phyloP scores from a whole-genome alignment of 352 stramenopile genomes.

The Pythium aphanidermatum region DNA sequence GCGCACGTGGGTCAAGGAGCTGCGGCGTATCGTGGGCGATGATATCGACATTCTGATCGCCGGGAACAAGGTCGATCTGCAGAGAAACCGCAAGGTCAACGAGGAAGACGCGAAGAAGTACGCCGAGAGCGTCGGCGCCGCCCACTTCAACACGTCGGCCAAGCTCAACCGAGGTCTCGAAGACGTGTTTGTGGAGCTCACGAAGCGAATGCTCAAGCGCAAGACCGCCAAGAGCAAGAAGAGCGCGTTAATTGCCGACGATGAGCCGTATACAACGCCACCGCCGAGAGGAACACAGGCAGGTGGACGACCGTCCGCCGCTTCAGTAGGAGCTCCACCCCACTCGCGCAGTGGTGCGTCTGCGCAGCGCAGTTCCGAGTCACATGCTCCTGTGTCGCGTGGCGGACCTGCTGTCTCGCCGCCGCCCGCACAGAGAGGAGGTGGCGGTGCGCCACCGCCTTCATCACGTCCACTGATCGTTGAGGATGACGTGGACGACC shows the following conservation, averaged over 20 bases:
- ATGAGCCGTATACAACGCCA: conserved; percentile 44
- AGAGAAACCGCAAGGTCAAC: conserved; percentile 83
- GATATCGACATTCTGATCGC: conserved; percentile 91
- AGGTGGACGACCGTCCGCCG: conserved; percentile 5
- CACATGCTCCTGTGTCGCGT: not conserved
- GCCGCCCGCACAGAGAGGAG: not conserved
- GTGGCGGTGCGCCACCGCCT: not conserved
- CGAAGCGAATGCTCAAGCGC: conserved; percentile 74
- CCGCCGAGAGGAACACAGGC: conserved; percentile 5
- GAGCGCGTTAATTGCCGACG: conserved; percentile 72
- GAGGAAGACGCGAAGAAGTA: conserved; percentile 82
- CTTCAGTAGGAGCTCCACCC: not conserved
- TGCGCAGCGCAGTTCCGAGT: conserved; percentile 13
- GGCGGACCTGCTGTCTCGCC: not conserved
- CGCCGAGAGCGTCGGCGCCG: conserved; percentile 80
- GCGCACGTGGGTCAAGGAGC: conserved; percentile 90
- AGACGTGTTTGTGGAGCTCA: conserved; percentile 88
- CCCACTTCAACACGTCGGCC: conserved; percentile 88
- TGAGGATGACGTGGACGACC: conserved; percentile 16
- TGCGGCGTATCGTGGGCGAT: conserved; percentile 87
- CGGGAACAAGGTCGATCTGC: conserved; percentile 91
- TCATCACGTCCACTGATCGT: conserved; percentile 9
- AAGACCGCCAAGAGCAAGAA: conserved; percentile 69
- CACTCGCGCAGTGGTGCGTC: not conserved
- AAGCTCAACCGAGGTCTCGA: conserved; percentile 91